Evolutionary conservation across 306 rosid species (phyloP).

Genomic region (Cyclanthera cordifolia): DNA sequence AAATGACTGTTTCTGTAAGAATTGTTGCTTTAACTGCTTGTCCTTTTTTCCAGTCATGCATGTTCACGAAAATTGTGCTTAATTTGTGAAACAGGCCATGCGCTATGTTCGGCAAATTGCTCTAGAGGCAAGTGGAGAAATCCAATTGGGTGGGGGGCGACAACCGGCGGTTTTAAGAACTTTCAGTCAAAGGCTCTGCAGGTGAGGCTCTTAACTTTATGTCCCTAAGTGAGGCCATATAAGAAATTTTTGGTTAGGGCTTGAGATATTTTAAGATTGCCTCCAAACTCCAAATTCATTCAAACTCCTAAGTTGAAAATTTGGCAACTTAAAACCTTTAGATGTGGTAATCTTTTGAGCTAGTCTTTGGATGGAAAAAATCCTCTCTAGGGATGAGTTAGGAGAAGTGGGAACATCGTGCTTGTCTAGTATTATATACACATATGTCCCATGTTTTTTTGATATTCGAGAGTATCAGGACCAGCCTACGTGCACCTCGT

Average conservation of each 20-base stretch:
- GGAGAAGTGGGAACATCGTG: not conserved
- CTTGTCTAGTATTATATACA: not conserved
- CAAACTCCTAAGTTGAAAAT: not conserved
- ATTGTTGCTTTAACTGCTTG: not conserved
- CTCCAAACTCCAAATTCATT: not conserved
- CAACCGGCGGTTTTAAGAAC: slow-evolving; percentile 92
- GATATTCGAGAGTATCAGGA: too few relatives aligned
- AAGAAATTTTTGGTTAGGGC: not conserved
- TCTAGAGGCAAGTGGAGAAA: slow-evolving; percentile 74
- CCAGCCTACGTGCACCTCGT: too few relatives aligned
- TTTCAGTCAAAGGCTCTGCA: slow-evolving; percentile 76
- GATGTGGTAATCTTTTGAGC: not conserved
- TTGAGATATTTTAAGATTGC: not conserved
- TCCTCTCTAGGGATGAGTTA: not conserved
- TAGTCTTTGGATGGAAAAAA: not conserved
- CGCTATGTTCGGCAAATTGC: slow-evolving; percentile 85
- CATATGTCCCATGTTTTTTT: too few relatives aligned
- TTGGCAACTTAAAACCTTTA: not conserved
- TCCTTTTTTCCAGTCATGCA: not conserved
- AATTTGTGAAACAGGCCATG: slow-evolving; percentile 41
- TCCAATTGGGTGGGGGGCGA: slow-evolving; percentile 78
- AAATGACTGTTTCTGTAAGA: slow-evolving; percentile 64
- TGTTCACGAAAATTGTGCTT: not conserved
- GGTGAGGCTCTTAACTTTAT: slow-evolving; percentile 27
- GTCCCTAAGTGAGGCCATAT: not conserved